Conservation (phyloP, 768 basidiomycete species). For the Naganishia onofrii region DNA sequence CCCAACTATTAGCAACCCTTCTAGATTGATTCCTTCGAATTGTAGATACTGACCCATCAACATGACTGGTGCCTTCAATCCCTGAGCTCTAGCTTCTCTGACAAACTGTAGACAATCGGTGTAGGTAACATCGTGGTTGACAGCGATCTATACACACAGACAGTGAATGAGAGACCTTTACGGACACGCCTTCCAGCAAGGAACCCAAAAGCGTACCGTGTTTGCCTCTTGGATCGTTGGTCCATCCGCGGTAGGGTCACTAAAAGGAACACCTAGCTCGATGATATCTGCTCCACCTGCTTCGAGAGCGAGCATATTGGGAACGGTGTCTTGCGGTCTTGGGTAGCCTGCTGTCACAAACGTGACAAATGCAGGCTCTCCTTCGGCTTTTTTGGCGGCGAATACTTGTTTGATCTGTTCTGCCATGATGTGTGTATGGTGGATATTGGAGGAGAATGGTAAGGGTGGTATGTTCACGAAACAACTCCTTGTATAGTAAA, state of each 20-base stretch:
- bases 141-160: slow-evolving; percentile 63
- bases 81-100: slow-evolving; percentile 72
- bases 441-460: neutral
- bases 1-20: too few species aligned
- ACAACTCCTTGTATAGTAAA: neutral
- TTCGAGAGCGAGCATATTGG: slow-evolving; percentile 86
- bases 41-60: slow-evolving; percentile 72
- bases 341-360: slow-evolving; percentile 97
- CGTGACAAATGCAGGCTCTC: slow-evolving; percentile 55
- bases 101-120: slow-evolving; percentile 69
- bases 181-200: neutral
- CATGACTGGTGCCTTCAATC: slow-evolving; percentile 80
- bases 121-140: slow-evolving; percentile 78
- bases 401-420: slow-evolving; percentile 22
- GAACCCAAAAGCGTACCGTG: slow-evolving; percentile 61
- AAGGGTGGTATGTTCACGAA: neutral
- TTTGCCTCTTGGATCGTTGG: slow-evolving; percentile 89
- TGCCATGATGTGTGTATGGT: slow-evolving; percentile 1
- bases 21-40: too few species aligned
- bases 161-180: neutral
- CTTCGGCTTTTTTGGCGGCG: slow-evolving; percentile 22
- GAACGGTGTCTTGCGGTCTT: slow-evolving; percentile 71
- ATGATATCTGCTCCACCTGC: slow-evolving; percentile 90
- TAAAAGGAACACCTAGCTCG: slow-evolving; percentile 92
- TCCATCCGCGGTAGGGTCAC: slow-evolving; percentile 94